phyloP scores from a whole-genome alignment of 2,329 filamentous ascomycete genomes.

The Xylaria digitata region DNA sequence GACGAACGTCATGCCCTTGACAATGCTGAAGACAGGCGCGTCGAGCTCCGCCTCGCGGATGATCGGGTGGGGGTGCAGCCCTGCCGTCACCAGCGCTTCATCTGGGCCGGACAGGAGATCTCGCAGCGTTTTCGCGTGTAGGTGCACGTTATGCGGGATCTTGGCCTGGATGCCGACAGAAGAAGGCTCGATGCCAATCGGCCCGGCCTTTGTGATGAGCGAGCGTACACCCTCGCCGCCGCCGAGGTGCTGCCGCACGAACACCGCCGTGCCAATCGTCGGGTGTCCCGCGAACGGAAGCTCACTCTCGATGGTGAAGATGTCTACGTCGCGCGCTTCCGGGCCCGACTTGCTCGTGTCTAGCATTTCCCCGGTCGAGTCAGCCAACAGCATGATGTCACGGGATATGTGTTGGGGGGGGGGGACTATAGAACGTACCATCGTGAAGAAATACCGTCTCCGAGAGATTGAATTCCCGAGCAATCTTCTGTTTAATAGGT shows the following conservation, averaged over 20 bases:
- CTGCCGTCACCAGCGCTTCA: slow-evolving; percentile 14
- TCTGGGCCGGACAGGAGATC: slow-evolving; percentile 44
- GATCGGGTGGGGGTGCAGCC: slow-evolving; percentile 41
- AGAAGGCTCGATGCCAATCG: slow-evolving; percentile 23
- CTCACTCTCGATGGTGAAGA: slow-evolving; percentile 67
- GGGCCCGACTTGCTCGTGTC: slow-evolving; percentile 47
- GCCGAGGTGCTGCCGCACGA: slow-evolving; percentile 54
- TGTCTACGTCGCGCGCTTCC: slow-evolving; percentile 62
- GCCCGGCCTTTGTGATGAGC: slow-evolving; percentile 66
- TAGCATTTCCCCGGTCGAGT: slow-evolving; percentile 37
- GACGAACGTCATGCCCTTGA: slow-evolving; percentile 80
- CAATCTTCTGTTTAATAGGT: slow-evolving; percentile 67
- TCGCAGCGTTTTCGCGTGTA: slow-evolving; percentile 62
- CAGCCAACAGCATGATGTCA: slow-evolving; percentile 48
- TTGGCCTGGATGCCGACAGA: slow-evolving; percentile 61
- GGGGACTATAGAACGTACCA: slow-evolving; percentile 29
- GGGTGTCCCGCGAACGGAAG: slow-evolving; percentile 73
- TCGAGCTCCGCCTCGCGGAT: slow-evolving; percentile 47
- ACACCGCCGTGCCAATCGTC: slow-evolving; percentile 66
- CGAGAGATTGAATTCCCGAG: slow-evolving; percentile 72
- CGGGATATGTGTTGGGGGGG: too few relatives aligned
- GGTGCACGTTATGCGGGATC: slow-evolving; percentile 75
- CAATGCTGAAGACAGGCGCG: slow-evolving; percentile 69
- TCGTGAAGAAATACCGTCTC: slow-evolving; percentile 73
- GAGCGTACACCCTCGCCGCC: slow-evolving; percentile 54